Base-by-base conservation (phyloP, 2,329 filamentous ascomycete species). In the Ceratocystis huliohia region DNA sequence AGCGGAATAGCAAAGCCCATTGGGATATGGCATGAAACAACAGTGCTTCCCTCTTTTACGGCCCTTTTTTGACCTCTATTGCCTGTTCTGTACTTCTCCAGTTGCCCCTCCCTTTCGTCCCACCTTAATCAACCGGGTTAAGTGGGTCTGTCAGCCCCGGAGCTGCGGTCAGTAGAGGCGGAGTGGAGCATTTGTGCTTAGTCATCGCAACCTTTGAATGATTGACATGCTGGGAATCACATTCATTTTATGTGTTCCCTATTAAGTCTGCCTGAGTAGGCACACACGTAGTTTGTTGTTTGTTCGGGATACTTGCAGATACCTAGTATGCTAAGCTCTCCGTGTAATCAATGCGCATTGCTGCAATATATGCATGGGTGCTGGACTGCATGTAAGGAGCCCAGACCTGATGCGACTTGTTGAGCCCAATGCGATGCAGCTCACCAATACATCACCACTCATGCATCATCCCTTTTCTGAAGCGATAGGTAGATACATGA, bases 51-150 rank as follows among this genome's bases (percentile, higher is more conserved):
- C 46, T 50, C 30, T 2, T 5, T 57, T 28, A 57, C 13, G 53
- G 53, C 30, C 53, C 53, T 28, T 57, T 28, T 46, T 17, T 0
- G 2, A 20, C 45, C 45, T 48, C 17, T 48, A 20, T 20, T 48
- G 5, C 7, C 20, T 48, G 1, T 48, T 17, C 20, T 48, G 45
- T 20, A 20, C 45, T 17, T 17, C 50, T 8, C 25, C 10, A 41
- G 33, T 62, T 62, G 30, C 61, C 25, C 61, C 61, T 46, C 41
- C 37, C n/a, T 15, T 63, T 44, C 61, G 8, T 45, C 37, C 33
- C 17, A 45, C 61, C 61, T 28, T 25, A 46, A 63, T 28, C 61
- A 17, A 30, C 61, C 20, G 37, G 61, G 61, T 63, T 28, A 63
- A 63, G 61, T 63, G 61, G 61, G 61, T 10, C 59, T 8, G 2